phyloP scores from a whole-genome alignment of 2,329 filamentous ascomycete species.

The Fonsecaea erecta region DNA sequence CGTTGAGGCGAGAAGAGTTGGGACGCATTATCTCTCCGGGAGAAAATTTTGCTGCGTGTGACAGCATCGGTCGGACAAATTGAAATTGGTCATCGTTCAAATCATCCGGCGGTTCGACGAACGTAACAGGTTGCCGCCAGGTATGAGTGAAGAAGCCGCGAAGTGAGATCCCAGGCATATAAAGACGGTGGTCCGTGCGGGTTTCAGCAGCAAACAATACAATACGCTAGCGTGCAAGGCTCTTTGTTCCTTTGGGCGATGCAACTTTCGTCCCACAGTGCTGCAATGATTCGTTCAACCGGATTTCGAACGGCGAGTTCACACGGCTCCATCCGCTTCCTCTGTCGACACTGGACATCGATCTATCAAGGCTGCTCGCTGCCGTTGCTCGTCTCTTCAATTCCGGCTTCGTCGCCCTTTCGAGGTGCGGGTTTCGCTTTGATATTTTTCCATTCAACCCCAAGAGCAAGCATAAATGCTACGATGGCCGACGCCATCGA shows the following conservation, averaged over 20 bases:
- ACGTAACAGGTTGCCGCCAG: neutral
- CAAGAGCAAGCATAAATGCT: conserved; percentile 41
- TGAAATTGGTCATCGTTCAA: neutral
- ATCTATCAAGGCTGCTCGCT: neutral
- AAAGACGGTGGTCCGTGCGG: neutral
- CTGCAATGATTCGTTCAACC: too few relatives aligned
- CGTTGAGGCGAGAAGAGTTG: neutral
- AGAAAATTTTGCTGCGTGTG: neutral
- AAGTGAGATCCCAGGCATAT: neutral
- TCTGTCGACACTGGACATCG: neutral
- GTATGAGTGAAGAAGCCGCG: neutral
- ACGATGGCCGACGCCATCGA: conserved; percentile 43
- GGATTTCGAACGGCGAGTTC: neutral
- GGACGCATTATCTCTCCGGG: neutral
- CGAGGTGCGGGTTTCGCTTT: conserved; percentile 21
- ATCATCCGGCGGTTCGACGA: neutral
- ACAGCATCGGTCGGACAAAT: neutral
- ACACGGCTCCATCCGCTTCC: neutral
- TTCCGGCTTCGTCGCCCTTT: conserved; percentile 2
- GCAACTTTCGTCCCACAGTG: neutral
- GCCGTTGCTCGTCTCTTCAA: neutral
- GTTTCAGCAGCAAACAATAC: neutral
- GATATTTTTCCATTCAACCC: conserved; percentile 47
- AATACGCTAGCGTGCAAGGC: neutral
- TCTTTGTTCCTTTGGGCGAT: neutral